Conservation (phyloP, 208 protist species). For the Wallacemonas sp. region DNA sequence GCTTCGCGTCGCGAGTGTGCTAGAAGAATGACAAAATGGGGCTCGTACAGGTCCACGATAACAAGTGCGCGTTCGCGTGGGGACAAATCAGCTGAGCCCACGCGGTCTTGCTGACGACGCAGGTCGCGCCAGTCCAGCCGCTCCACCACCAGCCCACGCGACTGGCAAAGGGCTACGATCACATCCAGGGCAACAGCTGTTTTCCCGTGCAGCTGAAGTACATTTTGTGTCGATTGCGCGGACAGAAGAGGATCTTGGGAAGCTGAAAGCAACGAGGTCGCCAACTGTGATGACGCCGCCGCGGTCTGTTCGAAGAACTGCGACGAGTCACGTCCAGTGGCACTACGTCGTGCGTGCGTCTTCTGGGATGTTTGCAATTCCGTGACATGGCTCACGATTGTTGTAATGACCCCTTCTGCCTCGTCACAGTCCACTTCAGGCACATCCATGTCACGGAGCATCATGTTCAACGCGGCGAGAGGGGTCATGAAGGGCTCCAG, state of each 20-base stretch:
- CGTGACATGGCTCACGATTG: conserved; percentile 25
- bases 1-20: conserved; percentile 17
- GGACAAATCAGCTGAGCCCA: conserved; percentile 40
- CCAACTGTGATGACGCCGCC: background rate
- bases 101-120: conserved; percentile 25
- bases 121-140: conserved; percentile 34
- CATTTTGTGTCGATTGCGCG: conserved; percentile 11
- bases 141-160: conserved; percentile 34
- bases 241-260: conserved; percentile 24
- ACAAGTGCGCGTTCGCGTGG: conserved; percentile 46
- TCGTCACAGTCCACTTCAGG: conserved; percentile 24
- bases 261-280: conserved; percentile 11
- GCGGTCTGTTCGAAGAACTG: background rate
- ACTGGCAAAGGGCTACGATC: conserved; percentile 36
- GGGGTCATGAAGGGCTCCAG: conserved; percentile 57
- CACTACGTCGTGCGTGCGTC: background rate
- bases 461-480: conserved; percentile 51
- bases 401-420: conserved; percentile 26
- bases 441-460: conserved; percentile 46
- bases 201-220: conserved; percentile 33
- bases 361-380: conserved; percentile 13
- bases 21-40: conserved; percentile 40
- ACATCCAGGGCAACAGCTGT: conserved; percentile 53
- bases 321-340: background rate
- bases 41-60: conserved; percentile 46